A percentile compares a stretch with the other conserved stretches of the same genome.
Evolutionary conservation across 257 asterid species (phyloP).

Genomic region (Apocynum venetum): DNA sequence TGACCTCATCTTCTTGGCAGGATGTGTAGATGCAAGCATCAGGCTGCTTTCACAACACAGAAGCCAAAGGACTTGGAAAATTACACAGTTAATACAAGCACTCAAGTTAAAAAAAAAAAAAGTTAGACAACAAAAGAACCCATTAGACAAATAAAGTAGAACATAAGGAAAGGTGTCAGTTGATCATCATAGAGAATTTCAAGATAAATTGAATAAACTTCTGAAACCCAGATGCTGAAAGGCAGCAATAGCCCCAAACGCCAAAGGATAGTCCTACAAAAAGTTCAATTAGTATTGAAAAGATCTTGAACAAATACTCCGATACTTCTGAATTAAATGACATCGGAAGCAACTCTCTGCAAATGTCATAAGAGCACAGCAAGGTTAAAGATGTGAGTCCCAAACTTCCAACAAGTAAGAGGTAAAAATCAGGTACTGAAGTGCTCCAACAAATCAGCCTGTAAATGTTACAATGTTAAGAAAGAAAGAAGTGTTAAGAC

Average conservation of each 20-base stretch:
- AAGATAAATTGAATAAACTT: slow-evolving; percentile 25
- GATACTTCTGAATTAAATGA: slow-evolving; percentile 37
- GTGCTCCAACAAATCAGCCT: slow-evolving; percentile 91
- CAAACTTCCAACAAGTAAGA: slow-evolving; percentile 92
- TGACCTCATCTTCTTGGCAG: slow-evolving; percentile 42
- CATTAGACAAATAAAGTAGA: slow-evolving; percentile 26
- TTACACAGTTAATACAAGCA: slow-evolving; percentile 29
- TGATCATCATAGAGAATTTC: slow-evolving; percentile 26
- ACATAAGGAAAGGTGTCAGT: slow-evolving; percentile 39
- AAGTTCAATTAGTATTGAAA: slow-evolving; percentile 36
- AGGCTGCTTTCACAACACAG: slow-evolving; percentile 32
- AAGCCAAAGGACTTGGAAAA: slow-evolving; percentile 18
- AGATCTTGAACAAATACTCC: slow-evolving; percentile 32
- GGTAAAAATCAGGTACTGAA: slow-evolving; percentile 78
- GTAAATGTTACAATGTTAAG: slow-evolving; percentile 49
- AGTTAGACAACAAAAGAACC: slow-evolving; percentile 27
- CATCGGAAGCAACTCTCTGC: slow-evolving; percentile 58
- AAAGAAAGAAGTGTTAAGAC: slow-evolving; percentile 23
- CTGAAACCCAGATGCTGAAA: slow-evolving; percentile 29
- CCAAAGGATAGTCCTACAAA: slow-evolving; percentile 47
- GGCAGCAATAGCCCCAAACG: slow-evolving; percentile 39
- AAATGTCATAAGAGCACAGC: slow-evolving; percentile 83
- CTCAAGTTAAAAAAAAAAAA: slow-evolving; percentile 11
- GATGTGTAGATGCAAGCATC: slow-evolving; percentile 40
- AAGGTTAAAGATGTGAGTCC: slow-evolving; percentile 95